Conservation (phyloP, 352 stramenopile species). For the Globisporangium lucens region DNA sequence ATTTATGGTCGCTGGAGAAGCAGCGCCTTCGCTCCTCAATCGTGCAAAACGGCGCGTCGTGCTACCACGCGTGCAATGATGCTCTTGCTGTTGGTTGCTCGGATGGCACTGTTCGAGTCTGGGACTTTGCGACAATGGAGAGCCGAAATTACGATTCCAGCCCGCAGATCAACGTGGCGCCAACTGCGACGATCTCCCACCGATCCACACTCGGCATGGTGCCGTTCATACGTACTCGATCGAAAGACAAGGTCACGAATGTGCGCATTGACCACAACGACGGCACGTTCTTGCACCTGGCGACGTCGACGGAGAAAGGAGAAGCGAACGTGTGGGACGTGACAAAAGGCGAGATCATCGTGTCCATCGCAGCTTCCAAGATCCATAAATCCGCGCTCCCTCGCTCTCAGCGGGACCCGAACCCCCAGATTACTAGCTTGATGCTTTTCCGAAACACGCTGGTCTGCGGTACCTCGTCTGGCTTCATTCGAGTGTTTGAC, state of each 20-base stretch:
- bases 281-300: conserved; percentile 73
- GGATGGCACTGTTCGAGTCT: conserved; percentile 79
- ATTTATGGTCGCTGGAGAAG: conserved; percentile 82
- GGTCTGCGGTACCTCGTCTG: conserved; percentile 82
- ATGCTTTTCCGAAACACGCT: conserved; percentile 88
- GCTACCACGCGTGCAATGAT: conserved; percentile 81
- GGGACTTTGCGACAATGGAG: conserved; percentile 72
- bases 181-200: conserved; percentile 73
- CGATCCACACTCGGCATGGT: conserved; percentile 78
- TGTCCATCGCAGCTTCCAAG: conserved; percentile 73
- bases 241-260: conserved; percentile 74
- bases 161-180: conserved; percentile 45
- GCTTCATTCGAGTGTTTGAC: conserved; percentile 87
- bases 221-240: conserved; percentile 78
- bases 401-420: conserved; percentile 54
- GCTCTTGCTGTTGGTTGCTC: conserved; percentile 70
- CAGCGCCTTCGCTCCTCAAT: conserved; percentile 63
- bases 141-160: conserved; percentile 42
- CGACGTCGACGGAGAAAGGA: conserved; percentile 83
- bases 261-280: conserved; percentile 83
- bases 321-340: conserved; percentile 88
- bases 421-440: conserved; percentile 81
- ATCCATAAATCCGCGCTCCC: conserved; percentile 83
- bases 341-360: conserved; percentile 78
- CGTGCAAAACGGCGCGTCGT: conserved; percentile 59